Evolutionary conservation across 2,329 filamentous ascomycete species (phyloP), one percentile per base, ranked within the genome.

Genomic region (Xylaria polymorpha): DNA sequence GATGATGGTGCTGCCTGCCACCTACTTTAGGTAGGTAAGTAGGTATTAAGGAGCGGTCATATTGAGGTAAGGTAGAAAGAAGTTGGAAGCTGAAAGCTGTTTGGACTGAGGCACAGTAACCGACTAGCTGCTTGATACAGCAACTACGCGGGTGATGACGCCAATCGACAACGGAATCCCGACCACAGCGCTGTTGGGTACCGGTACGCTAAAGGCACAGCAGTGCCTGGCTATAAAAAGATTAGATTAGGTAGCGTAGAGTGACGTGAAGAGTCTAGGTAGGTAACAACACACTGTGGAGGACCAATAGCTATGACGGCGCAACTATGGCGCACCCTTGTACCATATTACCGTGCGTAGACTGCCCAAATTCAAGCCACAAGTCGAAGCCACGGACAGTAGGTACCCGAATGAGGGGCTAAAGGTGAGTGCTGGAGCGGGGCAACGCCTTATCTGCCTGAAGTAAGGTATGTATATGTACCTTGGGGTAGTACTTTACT

Each of bases 91-190:
- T 51, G 48, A 22, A 29, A 29, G 25, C 25, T 29, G n/a, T n/a
- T n/a, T n/a, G n/a, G n/a, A n/a, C n/a, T n/a, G n/a, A n/a, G n/a
- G n/a, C n/a, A n/a, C n/a, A n/a, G n/a, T n/a, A n/a, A n/a, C n/a
- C 25, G 25, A 29, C 25, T 29, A 4, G 3, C 25, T 29, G 25
- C 25, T 29, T 59, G 18, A 39, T 50, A 32, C n/a, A 51, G 59
- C 32, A 41, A 51, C 43, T 18, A n/a, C 46, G 44, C 59, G 35
- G 32, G 25, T 35, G 48, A 62, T 62, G 60, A 62, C 60, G 60
- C 60, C 60, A 62, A 62, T 61, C 22, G 59, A 37, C 32, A 51
- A 37, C 35, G 25, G 14, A 14, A 43, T 43, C 41, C 14, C 41
- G 3, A 44, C 43, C 43, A 44, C 43, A 44, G 43, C n/a, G 43